Evolutionary conservation across 352 stramenopile species (phyloP).

Genomic region (Sclerospora graminicola): DNA sequence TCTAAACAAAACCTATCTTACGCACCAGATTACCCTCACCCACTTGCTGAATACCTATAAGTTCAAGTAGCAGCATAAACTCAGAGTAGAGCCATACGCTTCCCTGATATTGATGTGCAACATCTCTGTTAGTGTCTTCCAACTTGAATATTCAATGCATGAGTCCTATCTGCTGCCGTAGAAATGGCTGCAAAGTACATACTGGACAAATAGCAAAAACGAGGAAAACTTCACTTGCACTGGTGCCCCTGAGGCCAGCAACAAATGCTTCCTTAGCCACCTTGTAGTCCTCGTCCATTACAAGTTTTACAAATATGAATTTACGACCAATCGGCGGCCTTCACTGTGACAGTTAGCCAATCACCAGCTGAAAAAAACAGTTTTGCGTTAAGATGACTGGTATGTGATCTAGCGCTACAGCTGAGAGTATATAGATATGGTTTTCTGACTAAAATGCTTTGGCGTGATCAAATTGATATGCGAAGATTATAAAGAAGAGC

Average conservation of each 20-base stretch:
- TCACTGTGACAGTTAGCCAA: neutral
- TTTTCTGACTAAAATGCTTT: too few relatives aligned
- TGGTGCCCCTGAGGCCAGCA: slow-evolving; percentile 54
- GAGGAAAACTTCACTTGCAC: slow-evolving; percentile 56
- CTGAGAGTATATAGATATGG: too few relatives aligned
- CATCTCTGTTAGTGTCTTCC: slow-evolving; percentile 15
- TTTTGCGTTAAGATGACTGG: slow-evolving; percentile 35
- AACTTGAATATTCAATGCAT: slow-evolving; percentile 2
- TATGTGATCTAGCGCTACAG: slow-evolving; percentile 8
- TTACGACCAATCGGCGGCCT: slow-evolving; percentile 21
- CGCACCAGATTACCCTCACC: slow-evolving; percentile 41
- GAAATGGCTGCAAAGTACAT: slow-evolving; percentile 1
- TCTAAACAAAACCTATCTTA: neutral
- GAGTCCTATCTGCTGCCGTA: neutral
- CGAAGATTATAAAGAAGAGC: slow-evolving; percentile 81
- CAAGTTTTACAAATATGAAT: neutral
- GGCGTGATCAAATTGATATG: slow-evolving; percentile 3
- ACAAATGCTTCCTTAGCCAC: slow-evolving; percentile 79
- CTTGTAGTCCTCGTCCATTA: slow-evolving; percentile 74
- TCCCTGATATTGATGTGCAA: slow-evolving; percentile 30
- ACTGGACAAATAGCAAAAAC: slow-evolving; percentile 72
- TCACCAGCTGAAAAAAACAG: too few relatives aligned
- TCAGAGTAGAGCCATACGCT: slow-evolving; percentile 79
- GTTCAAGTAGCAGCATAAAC: slow-evolving; percentile 60
- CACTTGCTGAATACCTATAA: slow-evolving; percentile 47